A percentile compares a stretch with the other conserved stretches of the same genome.
phyloP scores from a whole-genome alignment of 257 asterid genomes.

The Eucommia ulmoides region DNA sequence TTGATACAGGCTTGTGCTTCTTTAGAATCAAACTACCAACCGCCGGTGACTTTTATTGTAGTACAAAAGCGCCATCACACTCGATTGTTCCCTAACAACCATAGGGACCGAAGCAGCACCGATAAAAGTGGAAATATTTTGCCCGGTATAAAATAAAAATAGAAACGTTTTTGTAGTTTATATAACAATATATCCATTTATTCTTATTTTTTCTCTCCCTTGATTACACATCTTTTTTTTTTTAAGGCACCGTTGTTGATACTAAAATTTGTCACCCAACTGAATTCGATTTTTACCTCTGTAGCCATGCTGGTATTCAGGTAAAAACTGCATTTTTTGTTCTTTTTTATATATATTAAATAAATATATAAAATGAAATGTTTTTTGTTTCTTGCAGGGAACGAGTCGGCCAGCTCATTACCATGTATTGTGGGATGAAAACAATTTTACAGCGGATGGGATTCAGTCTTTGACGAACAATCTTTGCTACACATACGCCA shows the following conservation, averaged over 20 bases:
- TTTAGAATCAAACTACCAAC: constrained; percentile 22
- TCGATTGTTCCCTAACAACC: constrained; percentile 17
- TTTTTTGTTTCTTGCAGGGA: constrained; percentile 12
- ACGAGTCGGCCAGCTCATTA: constrained; percentile 28
- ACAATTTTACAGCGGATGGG: constrained; percentile 21
- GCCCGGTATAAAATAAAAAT: constrained; percentile 11
- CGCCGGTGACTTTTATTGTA: constrained; percentile 25
- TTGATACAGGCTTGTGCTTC: constrained; percentile 23
- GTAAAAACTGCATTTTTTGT: constrained; percentile 4
- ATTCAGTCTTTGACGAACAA: constrained; percentile 23
- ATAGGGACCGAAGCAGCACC: constrained; percentile 11
- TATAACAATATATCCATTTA: too few relatives aligned
- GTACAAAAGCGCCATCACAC: constrained; percentile 31
- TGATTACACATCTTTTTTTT: too few relatives aligned
- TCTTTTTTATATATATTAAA: too few relatives aligned
- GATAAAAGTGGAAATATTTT: constrained; percentile 23
- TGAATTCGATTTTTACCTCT: constrained; percentile 23
- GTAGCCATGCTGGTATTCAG: constrained; percentile 34
- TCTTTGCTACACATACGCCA: constrained; percentile 26
- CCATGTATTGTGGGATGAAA: constrained; percentile 28
- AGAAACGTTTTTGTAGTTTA: too few relatives aligned
- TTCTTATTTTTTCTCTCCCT: neutral
- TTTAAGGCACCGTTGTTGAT: constrained; percentile 26
- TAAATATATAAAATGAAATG: too few relatives aligned
- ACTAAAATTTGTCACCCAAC: constrained; percentile 27